phyloP scores from a whole-genome alignment of 2,329 filamentous ascomycete species.

The Beauveria pseudobassiana region DNA sequence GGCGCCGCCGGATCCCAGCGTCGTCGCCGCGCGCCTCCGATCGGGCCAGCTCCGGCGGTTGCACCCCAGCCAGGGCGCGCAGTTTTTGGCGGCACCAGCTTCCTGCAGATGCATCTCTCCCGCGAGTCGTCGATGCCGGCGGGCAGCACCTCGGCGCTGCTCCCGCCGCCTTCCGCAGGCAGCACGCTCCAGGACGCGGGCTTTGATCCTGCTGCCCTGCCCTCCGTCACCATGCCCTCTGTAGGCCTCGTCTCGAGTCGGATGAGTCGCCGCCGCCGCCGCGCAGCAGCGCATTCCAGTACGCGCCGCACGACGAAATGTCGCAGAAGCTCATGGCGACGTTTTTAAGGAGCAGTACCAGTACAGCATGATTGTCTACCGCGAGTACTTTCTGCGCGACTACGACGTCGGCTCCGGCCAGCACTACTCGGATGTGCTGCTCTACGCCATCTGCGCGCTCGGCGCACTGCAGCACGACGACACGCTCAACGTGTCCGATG shows the following conservation, averaged over 20 bases:
- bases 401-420: constrained; percentile 38
- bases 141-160: constrained; percentile 10
- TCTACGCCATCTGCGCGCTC: constrained; percentile 42
- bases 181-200: constrained; percentile 5
- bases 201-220: constrained; percentile 8
- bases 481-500: constrained; percentile 29
- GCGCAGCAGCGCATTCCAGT: constrained; percentile 21
- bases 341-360: constrained; percentile 42
- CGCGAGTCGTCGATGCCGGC: constrained; percentile 20
- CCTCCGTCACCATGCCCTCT: constrained; percentile 10
- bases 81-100: constrained; percentile 43
- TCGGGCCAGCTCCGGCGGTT: constrained; percentile 32
- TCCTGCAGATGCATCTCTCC: constrained; percentile 33
- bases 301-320: constrained; percentile 36
- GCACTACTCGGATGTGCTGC: constrained; percentile 42
- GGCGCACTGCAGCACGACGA: constrained; percentile 39
- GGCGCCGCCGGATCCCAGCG: constrained; percentile 21
- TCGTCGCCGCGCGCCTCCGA: constrained; percentile 25
- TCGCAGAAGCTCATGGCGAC: constrained; percentile 38
- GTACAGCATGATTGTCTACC: constrained; percentile 42
- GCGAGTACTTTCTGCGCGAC: constrained; percentile 43
- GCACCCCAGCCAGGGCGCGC: constrained; percentile 31
- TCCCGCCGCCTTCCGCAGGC: constrained; percentile 12
- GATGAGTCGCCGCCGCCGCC: constrained; percentile 16
- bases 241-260: background rate